Evolutionary conservation across 2,329 filamentous ascomycete genomes (phyloP), one percentile per base, ranked within the genome.

Genomic region (Fusarium duplospermum): DNA sequence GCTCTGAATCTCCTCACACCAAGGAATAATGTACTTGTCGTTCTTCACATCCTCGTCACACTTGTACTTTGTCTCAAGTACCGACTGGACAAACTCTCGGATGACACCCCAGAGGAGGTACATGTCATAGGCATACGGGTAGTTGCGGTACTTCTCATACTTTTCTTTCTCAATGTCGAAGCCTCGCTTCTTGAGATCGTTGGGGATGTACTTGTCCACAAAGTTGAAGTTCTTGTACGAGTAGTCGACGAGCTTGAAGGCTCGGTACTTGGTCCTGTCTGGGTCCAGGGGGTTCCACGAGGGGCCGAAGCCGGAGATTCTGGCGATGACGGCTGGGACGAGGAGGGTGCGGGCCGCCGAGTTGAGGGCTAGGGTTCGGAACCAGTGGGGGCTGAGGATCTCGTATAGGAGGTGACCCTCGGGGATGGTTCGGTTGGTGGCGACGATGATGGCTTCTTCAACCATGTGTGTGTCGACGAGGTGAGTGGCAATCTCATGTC

Each of bases 131-230:
- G 68, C 72, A 16, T 74, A 74, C 1, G 71, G 72, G 13, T 74
- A 74, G 18, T 74, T 74, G 20, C 71, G 50, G 27, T 74, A 74
- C 40, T 74, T 74, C 2, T 66, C 57, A 3, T 57, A 31, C 22
- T 8, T 65, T 24, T 72, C 71, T 0, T 45, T 50, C 18, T 74
- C 57, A 3, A 74, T 20, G 1, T 74, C 62, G 3, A 74, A 74
- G 0, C 72, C 72, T 8, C 72, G 60, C 52, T 74, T 74, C 71
- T 74, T 74, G n/a, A 74, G 52, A n/a, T 74, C 71, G 0, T 74
- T 74, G 9, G 72, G 72, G 14, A 74, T 65, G 20, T 74, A 72
- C 57, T 74, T 74, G 14, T 74, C 71, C 13, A 70, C 65, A 3
- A 74, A 74, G 45, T 72, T 74, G 36, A 72, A 74, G 61, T 72